Evolutionary conservation across 1,139 yeast genomes (phyloP), one percentile per base, ranked within the genome.

Genomic region (Diutina scorzettiae): DNA sequence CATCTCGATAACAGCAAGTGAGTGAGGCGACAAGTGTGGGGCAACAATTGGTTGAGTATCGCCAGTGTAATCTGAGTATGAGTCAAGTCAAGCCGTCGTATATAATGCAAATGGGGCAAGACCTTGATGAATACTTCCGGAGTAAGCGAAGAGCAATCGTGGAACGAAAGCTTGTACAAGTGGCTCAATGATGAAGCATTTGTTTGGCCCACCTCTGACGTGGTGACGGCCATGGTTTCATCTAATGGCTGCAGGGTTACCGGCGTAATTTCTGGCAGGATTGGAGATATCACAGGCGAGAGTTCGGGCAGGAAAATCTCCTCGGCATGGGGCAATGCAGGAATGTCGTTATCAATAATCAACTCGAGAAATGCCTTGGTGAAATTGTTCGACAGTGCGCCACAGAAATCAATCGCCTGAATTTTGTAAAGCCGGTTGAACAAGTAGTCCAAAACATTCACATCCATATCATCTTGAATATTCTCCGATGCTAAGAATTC

Each of bases 401-500:
- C 96, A 59, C 96, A 87, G 51, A 87, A 85, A 60, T 87, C 97
- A 19, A 87, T 63, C 1, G 85, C 76, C 56, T 79, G 76, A 40
- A 89, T 63, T 45, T 70, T 64, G 9, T 73, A 73, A 49, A 81
- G 67, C 16, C 73, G 60, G 49, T 81, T 78, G 53, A 89, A 77
- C 40, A 81, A 60, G 45, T 65, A 64, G 48, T 76, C 64, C 42
- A 87, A 70, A 2, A 81, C 75, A 16, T 68, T 60, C 0, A 66
- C 67, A 54, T 82, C 85, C 54, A 89, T 65, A 57, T 89, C 96
- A 55, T 75, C 84, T 58, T 87, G 95, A 46, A 87, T 83, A 51
- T 83, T 82, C 57, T 87, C 96, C 48, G 83, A 75, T 2, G 87
- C 93, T 46, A 86, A 64, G 57, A 87, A 85, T 56, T 87, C 95